These are phyloP conservation scores for Hepatocystis sp. DNA, from an alignment of 169 alveolate genomes.

Conservation along the genomic window DNA sequence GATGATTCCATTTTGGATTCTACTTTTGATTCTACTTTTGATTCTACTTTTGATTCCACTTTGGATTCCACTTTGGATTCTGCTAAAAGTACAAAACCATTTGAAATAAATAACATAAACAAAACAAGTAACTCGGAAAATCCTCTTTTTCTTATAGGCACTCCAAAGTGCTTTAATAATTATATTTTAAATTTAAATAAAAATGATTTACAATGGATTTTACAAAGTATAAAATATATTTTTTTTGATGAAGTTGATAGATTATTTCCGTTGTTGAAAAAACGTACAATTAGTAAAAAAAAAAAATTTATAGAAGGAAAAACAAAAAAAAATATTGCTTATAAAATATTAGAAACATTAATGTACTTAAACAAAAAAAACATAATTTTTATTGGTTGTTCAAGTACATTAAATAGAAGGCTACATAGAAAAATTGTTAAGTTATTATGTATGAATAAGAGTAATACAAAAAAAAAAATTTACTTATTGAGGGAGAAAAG, in stretches of 20 bases:
- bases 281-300: conserved; percentile 4
- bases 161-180: conserved; percentile 48
- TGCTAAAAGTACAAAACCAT: too few species aligned
- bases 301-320: too few species aligned
- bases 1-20: too few species aligned
- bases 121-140: conserved; percentile 1
- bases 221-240: conserved; percentile 62
- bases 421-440: conserved; percentile 59
- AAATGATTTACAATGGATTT: conserved; percentile 15
- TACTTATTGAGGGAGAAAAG: conserved; percentile 45
- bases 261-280: conserved; percentile 32
- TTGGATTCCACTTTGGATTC: too few species aligned
- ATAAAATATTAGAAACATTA: conserved; percentile 51
- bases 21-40: too few species aligned
- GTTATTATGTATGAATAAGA: conserved; percentile 25
- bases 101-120: not conserved
- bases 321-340: conserved; percentile 51
- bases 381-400: conserved; percentile 63
- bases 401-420: conserved; percentile 72
- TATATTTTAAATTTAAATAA: conserved; percentile 39
- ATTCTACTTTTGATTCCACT: too few species aligned
- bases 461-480: conserved; percentile 49
- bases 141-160: conserved; percentile 48
- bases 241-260: conserved; percentile 70
- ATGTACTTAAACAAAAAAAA: conserved; percentile 68